Percentiles rank a stretch among this genome's conserved stretches.
Conservation (phyloP, 2,329 filamentous ascomycete species). For the Epicoccum nigrum region DNA sequence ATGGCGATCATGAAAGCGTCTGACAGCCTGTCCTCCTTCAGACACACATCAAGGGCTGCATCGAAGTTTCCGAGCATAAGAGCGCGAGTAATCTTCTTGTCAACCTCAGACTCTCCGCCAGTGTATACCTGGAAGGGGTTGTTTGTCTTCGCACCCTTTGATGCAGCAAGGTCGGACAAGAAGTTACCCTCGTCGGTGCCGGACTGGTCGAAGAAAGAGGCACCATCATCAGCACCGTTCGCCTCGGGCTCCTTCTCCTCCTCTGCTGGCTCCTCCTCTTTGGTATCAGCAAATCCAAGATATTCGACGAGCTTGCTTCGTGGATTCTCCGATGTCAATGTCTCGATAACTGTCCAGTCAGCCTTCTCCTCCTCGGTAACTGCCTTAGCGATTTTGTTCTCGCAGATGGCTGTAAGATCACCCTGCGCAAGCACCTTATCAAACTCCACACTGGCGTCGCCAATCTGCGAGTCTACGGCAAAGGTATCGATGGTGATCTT, state of each 20-base stretch:
- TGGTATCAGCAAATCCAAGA: constrained; percentile 77
- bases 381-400: constrained; percentile 75
- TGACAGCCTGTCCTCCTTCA: constrained; percentile 87
- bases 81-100: constrained; percentile 85
- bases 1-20: constrained; percentile 99
- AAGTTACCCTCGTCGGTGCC: constrained; percentile 77
- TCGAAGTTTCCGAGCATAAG: constrained; percentile 91
- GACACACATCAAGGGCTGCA: constrained; percentile 84
- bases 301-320: constrained; percentile 85
- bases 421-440: constrained; percentile 80
- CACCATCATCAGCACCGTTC: constrained; percentile 52
- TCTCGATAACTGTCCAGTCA: constrained; percentile 94
- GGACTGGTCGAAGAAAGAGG: constrained; percentile 81
- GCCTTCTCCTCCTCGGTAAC: constrained; percentile 90
- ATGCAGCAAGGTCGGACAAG: constrained; percentile 80
- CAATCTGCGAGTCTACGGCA: constrained; percentile 83
- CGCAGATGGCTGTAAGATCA: constrained; percentile 78
- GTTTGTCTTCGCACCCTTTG: constrained; percentile 90
- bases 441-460: constrained; percentile 83
- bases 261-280: constrained; percentile 47
- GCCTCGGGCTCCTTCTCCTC: constrained; percentile 49
- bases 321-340: constrained; percentile 83
- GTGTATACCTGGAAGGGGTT: constrained; percentile 91
- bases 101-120: constrained; percentile 80
- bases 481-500: constrained; percentile 87